Base-by-base conservation (phyloP, 306 rosid genomes). In the Sicyos baderoa region DNA sequence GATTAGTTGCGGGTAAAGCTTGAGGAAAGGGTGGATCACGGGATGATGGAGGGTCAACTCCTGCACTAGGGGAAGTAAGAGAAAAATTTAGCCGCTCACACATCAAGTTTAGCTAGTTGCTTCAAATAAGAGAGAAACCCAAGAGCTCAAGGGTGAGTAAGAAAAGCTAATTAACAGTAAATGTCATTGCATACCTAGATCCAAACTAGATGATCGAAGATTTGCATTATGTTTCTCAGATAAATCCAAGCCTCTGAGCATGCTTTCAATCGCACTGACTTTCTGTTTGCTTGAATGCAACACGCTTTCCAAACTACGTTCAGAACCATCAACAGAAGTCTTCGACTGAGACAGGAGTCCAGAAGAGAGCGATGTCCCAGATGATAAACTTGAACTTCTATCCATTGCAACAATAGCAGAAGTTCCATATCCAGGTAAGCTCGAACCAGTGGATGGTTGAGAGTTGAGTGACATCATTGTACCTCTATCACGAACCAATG, bases 11-110 rank as follows among this genome's bases (percentile, higher is more conserved):
- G 17, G 91, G 75, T 71, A 81, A 87, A 75, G 91, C 85, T 62
- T 97, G 92, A 76, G 99, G 99, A 76, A 82, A 87, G 57, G 99
- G 99, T 75, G 99, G 99, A 83, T 94, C 99, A 76, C 99, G 99
- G 85, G 97, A 89, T 69, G 99, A 90, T 83, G 99, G 99, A 85
- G 92, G 97, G 91, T 94, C 99, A 94, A 94, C 97, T 86, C 99
- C 99, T 94, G 99, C 95, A 85, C 97, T 85, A 94, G 97, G 96
- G 79, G 82, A 70, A 87, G 87, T 78, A 90, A 81, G 70, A 82
- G 80, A 78, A 74, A 84, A 87, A 84, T 79, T 88, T 85, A 90
- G 94, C 97, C 81, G 84, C 82, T 83, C 91, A 83, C 84, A 83
- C 68, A 66, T 75, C 68, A 73, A 72, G 59, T 54, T 55, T 76